Evolutionary conservation across 1,284 basidiomycete species (phyloP).

Genomic region (Coniophora puteana): DNA sequence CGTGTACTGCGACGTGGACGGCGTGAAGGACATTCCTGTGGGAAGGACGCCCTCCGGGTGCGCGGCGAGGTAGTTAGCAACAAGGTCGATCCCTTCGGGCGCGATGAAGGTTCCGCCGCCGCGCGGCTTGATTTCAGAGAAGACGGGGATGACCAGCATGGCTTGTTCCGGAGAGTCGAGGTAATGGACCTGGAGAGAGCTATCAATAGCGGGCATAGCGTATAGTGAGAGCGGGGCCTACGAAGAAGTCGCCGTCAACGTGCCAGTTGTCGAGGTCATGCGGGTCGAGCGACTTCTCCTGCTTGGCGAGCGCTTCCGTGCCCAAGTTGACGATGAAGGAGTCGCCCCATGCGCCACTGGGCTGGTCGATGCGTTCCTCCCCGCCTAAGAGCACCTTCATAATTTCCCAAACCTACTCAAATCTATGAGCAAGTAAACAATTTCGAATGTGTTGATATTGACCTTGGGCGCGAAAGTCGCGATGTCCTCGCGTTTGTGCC

Average conservation of each 20-base stretch:
- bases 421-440: not conserved
- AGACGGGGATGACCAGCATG: constrained; percentile 56
- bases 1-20: constrained; percentile 35
- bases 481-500: constrained; percentile 41
- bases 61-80: constrained; percentile 49
- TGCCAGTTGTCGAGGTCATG: constrained; percentile 57
- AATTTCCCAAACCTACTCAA: constrained; percentile 47
- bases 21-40: constrained; percentile 41
- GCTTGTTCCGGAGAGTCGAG: constrained; percentile 62
- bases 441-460: constrained; percentile 7
- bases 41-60: constrained; percentile 58
- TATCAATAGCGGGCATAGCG: not conserved
- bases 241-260: constrained; percentile 63
- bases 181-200: constrained; percentile 42
- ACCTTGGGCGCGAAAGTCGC: constrained; percentile 52
- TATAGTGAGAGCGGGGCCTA: constrained; percentile 17
- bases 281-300: constrained; percentile 30
- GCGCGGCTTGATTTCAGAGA: constrained; percentile 45
- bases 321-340: constrained; percentile 61
- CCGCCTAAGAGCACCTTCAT: constrained; percentile 57
- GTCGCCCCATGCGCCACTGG: constrained; percentile 48
- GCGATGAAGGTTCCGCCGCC: constrained; percentile 58
- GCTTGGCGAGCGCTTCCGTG: constrained; percentile 35
- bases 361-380: constrained; percentile 50
- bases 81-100: constrained; percentile 46